Evolutionary conservation across 2,329 filamentous ascomycete species (phyloP).

Genomic region (Ampelomyces quisqualis): DNA sequence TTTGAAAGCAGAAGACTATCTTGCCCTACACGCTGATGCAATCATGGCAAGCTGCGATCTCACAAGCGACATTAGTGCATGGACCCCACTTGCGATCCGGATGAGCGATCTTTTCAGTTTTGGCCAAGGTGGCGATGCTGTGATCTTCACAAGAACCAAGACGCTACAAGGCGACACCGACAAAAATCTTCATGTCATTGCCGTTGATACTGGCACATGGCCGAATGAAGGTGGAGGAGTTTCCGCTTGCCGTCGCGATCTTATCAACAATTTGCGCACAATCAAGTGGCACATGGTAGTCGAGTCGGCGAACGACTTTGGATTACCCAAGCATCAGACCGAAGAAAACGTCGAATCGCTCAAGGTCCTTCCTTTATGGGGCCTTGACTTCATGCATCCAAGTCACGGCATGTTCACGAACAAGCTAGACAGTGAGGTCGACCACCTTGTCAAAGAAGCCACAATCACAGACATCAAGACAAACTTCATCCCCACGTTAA

Average conservation of each 20-base stretch:
- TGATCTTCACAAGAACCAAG: conserved; percentile 53
- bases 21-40: conserved; percentile 49
- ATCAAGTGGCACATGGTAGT: conserved; percentile 49
- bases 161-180: conserved; percentile 49
- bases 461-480: conserved; percentile 42
- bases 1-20: conserved; percentile 41
- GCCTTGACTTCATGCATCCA: conserved; percentile 46
- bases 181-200: conserved; percentile 43
- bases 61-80: conserved; percentile 54
- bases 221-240: conserved; percentile 48
- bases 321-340: conserved; percentile 47
- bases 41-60: conserved; percentile 56
- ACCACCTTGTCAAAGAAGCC: conserved; percentile 38
- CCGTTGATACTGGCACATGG: conserved; percentile 48
- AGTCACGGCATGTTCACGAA: conserved; percentile 47
- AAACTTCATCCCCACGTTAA: conserved; percentile 46
- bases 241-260: conserved; percentile 45
- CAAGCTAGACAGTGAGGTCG: conserved; percentile 45
- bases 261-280: conserved; percentile 47
- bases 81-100: conserved; percentile 55
- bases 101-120: conserved; percentile 56
- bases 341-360: conserved; percentile 48
- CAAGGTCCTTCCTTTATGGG: conserved; percentile 47
- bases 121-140: conserved; percentile 55
- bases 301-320: conserved; percentile 48